phyloP scores from a whole-genome alignment of 2,329 filamentous ascomycete genomes.

The Fusarium verrucosum region DNA sequence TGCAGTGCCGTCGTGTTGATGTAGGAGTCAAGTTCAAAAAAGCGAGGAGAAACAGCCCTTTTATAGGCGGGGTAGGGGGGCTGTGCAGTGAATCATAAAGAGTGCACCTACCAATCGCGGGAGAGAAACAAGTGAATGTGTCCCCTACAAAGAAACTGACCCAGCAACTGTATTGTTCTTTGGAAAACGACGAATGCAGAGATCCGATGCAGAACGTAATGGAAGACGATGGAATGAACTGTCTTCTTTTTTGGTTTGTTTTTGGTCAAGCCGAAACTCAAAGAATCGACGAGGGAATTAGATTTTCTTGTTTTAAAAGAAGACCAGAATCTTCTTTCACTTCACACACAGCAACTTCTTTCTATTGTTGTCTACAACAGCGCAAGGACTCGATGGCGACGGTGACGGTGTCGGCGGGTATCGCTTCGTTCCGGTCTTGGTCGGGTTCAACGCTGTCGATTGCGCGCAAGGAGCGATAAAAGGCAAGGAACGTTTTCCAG shows the following conservation, averaged over 20 bases:
- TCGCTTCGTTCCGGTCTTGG: constrained; percentile 50
- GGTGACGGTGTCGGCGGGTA: constrained; percentile 47
- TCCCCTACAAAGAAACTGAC: constrained; percentile 71
- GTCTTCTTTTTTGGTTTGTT: constrained; percentile 4
- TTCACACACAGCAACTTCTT: constrained; percentile 49
- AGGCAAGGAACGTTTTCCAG: constrained; percentile 56
- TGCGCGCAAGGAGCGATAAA: constrained; percentile 48
- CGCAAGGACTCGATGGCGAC: constrained; percentile 48
- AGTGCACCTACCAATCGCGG: constrained; percentile 69
- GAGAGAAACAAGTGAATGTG: constrained; percentile 99
- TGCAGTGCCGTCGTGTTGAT: constrained; percentile 31
- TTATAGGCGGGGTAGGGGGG: constrained; percentile 39
- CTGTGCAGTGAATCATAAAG: constrained; percentile 40
- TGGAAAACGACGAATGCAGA: constrained; percentile 34
- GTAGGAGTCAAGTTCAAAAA: constrained; percentile 34
- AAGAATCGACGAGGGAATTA: constrained; percentile 30
- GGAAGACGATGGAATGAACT: constrained; percentile 5
- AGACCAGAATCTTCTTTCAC: constrained; percentile 39
- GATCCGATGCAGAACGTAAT: constrained; percentile 36
- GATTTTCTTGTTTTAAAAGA: constrained; percentile 9
- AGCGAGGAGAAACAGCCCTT: constrained; percentile 39
- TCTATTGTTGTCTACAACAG: constrained; percentile 52
- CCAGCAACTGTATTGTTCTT: constrained; percentile 32
- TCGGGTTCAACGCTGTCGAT: constrained; percentile 48
- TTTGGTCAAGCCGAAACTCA: constrained; percentile 3